Conservation (phyloP, 208 protist genomes). For the Kentomonas sorsogonicus region DNA sequence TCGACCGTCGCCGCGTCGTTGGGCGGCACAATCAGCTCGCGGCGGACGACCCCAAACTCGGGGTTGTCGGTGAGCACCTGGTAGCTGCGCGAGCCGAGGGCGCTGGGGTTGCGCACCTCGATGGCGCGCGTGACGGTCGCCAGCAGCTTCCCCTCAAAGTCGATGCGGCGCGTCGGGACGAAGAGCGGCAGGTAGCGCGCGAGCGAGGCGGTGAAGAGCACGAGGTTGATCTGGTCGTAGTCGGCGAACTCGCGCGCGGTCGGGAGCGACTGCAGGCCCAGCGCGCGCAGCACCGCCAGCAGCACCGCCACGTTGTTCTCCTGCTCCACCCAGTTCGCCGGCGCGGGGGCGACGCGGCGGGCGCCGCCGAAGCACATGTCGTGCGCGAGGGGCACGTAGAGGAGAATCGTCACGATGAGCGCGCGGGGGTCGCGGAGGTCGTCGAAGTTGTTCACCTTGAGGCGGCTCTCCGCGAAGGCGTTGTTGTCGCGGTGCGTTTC, state of each 20-base stretch:
- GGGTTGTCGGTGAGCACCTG: conserved; percentile 59
- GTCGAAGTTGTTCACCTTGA: conserved; percentile 51
- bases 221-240: conserved; percentile 40
- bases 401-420: conserved; percentile 53
- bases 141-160: conserved; percentile 80
- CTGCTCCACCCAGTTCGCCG: conserved; percentile 28
- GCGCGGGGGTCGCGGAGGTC: conserved; percentile 66
- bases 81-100: conserved; percentile 67
- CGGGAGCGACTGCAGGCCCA: conserved; percentile 37
- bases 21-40: conserved; percentile 62
- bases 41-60: conserved; percentile 42
- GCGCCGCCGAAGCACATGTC: conserved; percentile 22
- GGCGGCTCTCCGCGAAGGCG: background rate
- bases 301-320: conserved; percentile 55
- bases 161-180: conserved; percentile 38
- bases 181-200: conserved; percentile 80
- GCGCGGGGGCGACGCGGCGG: conserved; percentile 20
- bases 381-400: conserved; percentile 58
- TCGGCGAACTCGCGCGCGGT: conserved; percentile 49
- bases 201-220: conserved; percentile 78
- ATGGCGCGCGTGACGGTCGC: conserved; percentile 62
- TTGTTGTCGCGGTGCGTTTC: background rate
- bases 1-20: conserved; percentile 30
- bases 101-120: conserved; percentile 73
- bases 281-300: conserved; percentile 28